Evolutionary conservation across 805 yeast species (phyloP), one percentile per base, ranked within the genome.

Genomic region (Sungouiozyma intestinalis): DNA sequence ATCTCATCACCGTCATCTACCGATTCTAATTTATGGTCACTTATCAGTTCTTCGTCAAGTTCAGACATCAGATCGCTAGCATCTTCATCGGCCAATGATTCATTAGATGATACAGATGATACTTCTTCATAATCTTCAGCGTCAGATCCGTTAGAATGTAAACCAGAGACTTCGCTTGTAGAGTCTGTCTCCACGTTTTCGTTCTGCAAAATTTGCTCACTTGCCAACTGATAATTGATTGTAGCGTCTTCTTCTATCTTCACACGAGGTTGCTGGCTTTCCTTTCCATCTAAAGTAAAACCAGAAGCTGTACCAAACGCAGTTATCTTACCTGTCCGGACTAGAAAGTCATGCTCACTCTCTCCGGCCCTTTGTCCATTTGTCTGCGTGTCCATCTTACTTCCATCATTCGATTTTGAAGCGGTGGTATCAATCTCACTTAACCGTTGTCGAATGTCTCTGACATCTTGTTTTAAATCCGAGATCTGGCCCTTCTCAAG

Each of bases 301-400:
- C 76, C 79, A 34, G 71, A 68, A 16, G 75, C 64, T 24, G 76
- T 74, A 9, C 96, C 94, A 67, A 92, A 92, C 0, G 97, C 97
- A 0, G 98, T 92, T 43, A 87, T 76, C 58, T 86, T 79, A 21
- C 98, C 98, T 0, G 90, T 88, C 48, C 98, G 71, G 0, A 92
- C 75, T 46, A 92, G 67, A 54, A 63, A 88, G 40, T 88, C 97
- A 43, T 76, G 76, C 54, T 82, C 83, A 0, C 86, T 63, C 54
- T 92, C 97, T n/a, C 74, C 83, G 0, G 82, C 77, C 5, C 73
- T 66, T 48, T 70, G 67, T 3, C 64, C 73, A n/a, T 52, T 50
- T 1, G 54, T 47, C 1, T 45, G 54, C 1, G 41, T 48, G 3
- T 51, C 55, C 9, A 45, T 53, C 4, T 40, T 33, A 6, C 40